A percentile compares a stretch with the other conserved stretches of the same genome.
Conservation (phyloP, 768 basidiomycete species). For the Calvatia gigantea region DNA sequence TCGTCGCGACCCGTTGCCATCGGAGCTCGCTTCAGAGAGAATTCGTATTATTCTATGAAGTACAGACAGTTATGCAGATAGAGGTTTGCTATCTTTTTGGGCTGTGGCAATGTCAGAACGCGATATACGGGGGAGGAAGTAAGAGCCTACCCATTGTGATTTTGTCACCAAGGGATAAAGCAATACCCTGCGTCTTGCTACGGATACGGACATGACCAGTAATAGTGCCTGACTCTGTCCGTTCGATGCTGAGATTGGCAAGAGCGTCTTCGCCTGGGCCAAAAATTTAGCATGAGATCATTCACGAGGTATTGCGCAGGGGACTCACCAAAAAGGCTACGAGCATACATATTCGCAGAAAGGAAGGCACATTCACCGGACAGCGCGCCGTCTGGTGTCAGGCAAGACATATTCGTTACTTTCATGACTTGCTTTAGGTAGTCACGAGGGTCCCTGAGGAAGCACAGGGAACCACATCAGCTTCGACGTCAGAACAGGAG, state of each 20-base stretch:
- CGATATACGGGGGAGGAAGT: not conserved
- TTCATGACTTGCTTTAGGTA: constrained; percentile 96
- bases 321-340: constrained; percentile 83
- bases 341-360: constrained; percentile 94
- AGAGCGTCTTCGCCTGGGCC: constrained; percentile 98
- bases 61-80: constrained; percentile 27
- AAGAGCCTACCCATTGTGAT: constrained; percentile 57
- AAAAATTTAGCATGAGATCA: not conserved
- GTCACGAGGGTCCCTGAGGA: constrained; percentile 70
- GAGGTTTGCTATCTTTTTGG: constrained; percentile 38
- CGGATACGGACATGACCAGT: constrained; percentile 94
- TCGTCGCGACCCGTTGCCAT: not conserved
- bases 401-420: constrained; percentile 95
- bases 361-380: constrained; percentile 97
- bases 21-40: not conserved
- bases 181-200: constrained; percentile 97
- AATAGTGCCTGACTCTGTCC: constrained; percentile 75
- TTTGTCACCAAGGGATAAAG: constrained; percentile 87
- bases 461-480: not conserved
- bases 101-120: constrained; percentile 20
- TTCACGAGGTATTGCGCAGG: not conserved
- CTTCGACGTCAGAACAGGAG: not conserved
- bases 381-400: constrained; percentile 92
- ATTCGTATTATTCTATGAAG: constrained; percentile 4
- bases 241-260: constrained; percentile 91